A percentile compares a stretch with the other conserved stretches of the same genome.
Conservation (phyloP, 345 rosid genomes). For the Psidium friedrichsthalianum region DNA sequence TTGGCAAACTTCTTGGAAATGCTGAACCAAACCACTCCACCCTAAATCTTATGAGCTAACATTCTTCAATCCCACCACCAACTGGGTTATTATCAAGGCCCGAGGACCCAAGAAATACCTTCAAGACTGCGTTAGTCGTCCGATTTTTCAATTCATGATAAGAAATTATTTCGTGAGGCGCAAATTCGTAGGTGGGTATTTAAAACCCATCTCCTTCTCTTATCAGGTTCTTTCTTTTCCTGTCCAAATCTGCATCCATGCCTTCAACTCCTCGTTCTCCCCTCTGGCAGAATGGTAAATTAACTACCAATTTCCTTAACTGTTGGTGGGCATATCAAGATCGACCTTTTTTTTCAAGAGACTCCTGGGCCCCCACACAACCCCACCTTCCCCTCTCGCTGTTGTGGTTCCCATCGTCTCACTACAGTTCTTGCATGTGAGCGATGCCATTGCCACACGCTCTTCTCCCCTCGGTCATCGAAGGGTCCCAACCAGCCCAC, state of each 20-base stretch:
- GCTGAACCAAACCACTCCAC: too few relatives aligned
- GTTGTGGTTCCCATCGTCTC: background rate
- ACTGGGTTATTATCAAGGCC: background rate
- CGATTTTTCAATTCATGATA: too few relatives aligned
- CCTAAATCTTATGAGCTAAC: background rate
- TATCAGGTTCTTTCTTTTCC: background rate
- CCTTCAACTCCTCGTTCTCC: background rate
- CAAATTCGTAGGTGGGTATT: background rate
- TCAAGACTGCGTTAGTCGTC: too few relatives aligned
- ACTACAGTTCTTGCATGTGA: background rate
- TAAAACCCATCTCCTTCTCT: background rate
- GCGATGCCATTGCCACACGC: slow-evolving; percentile 11
- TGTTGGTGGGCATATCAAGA: slow-evolving; percentile 24
- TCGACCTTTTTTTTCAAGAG: slow-evolving; percentile 11
- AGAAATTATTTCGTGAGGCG: background rate
- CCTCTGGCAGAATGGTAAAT: background rate
- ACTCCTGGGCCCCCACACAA: background rate
- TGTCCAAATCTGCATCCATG: background rate
- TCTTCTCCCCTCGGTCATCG: background rate
- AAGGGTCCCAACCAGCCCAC: slow-evolving; percentile 7
- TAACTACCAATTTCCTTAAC: background rate
- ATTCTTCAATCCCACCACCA: background rate
- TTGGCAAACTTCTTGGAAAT: too few relatives aligned
- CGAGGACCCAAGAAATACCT: background rate
- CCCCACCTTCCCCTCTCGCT: background rate